Evolutionary conservation across 495 filamentous ascomycete species (phyloP).

Genomic region (Penicillium bovifimosum): DNA sequence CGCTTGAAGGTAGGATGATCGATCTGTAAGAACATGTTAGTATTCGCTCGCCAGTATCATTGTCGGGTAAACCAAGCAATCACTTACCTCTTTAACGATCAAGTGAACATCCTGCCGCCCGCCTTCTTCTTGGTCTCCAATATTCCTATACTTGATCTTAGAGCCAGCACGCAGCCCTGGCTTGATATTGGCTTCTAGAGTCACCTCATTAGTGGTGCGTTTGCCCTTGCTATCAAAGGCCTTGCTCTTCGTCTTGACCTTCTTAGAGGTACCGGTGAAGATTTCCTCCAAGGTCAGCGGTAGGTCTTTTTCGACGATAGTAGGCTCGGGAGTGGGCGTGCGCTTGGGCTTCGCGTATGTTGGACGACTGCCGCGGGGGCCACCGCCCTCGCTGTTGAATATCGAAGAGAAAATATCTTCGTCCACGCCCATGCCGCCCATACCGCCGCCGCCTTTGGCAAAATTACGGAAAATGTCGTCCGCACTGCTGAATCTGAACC

Average conservation of each 20-base stretch:
- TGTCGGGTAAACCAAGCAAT: background rate
- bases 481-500: conserved; percentile 77
- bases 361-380: conserved; percentile 27
- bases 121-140: conserved; percentile 95
- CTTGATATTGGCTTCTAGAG: conserved; percentile 90
- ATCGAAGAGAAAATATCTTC: conserved; percentile 52
- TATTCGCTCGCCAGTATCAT: background rate
- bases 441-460: conserved; percentile 47
- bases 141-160: conserved; percentile 94
- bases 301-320: conserved; percentile 80
- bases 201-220: conserved; percentile 77
- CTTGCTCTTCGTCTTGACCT: conserved; percentile 96
- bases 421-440: conserved; percentile 36
- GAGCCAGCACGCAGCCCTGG: conserved; percentile 90
- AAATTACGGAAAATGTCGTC: conserved; percentile 83
- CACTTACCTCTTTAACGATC: conserved; percentile 82
- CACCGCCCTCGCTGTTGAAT: conserved; percentile 39
- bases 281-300: conserved; percentile 81
- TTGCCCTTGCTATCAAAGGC: conserved; percentile 80
- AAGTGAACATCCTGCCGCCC: conserved; percentile 96
- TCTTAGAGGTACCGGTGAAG: conserved; percentile 79
- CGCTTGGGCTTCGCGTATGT: conserved; percentile 42
- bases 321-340: conserved; percentile 73
- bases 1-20: conserved; percentile 74
- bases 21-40: conserved; percentile 56